Evolutionary conservation across 306 rosid genomes (phyloP), one percentile per base, ranked within the genome.

Genomic region (Medicago ruthenica): DNA sequence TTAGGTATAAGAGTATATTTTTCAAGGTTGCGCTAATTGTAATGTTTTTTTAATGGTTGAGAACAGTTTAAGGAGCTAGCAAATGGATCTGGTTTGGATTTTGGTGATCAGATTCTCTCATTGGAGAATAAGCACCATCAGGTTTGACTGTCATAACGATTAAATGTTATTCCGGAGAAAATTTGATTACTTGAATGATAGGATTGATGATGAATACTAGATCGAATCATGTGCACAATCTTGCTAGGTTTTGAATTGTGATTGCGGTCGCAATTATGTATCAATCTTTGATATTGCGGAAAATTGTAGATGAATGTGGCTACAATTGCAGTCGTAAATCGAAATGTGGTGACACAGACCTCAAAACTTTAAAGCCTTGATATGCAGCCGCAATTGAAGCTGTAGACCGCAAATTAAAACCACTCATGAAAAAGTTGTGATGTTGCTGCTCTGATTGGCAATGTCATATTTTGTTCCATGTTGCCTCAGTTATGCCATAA

Each of bases 21-120:
- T 18, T 75, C 9, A 9, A 72, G 71, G 64, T 67, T 75, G 18
- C 60, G 57, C 60, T 76, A 40, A 47, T 45, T 16, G 44, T 27
- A 62, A 7, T 57, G 13, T 7, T 16, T 71, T 53, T 74, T 73
- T 44, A 4, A 76, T 76, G 63, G 9, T 79, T 64, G 84, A 18
- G 61, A 60, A 73, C 79, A 92, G 99, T 89, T 95, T 77, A 88
- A 88, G 85, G 89, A 89, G 85, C 88, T 90, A 97, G 99, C 97
- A 0, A 60, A 81, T 8, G 97, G 92, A 80, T 90, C 97, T 63
- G 97, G 97, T 36, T 70, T 95, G 86, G 99, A 95, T 85, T 95
- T 95, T 85, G 84, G 86, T 62, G 93, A 90, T 86, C 97, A 95
- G 84, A 95, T 95, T 83, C 36, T 50, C 62, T 78, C 78, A 0